Evolutionary conservation across 139 green algal species (phyloP).

Genomic region (Klebsormidium nitens): DNA sequence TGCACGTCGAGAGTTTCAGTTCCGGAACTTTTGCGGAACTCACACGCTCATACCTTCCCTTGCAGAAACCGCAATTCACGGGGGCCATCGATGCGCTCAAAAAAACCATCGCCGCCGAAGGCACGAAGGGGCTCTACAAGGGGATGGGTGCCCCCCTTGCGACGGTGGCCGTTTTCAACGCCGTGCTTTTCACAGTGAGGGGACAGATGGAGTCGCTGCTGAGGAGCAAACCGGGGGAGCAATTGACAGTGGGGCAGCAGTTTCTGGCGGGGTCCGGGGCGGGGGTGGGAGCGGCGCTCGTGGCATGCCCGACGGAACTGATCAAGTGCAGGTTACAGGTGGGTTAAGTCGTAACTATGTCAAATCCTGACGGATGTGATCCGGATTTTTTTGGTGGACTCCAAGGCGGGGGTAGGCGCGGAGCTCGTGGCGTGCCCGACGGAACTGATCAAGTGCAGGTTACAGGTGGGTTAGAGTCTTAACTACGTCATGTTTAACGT

Average conservation of each 20-base stretch:
- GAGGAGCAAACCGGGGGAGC: conserved; percentile 3
- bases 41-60: too few relatives aligned
- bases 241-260: conserved; percentile 52
- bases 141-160: conserved; percentile 68
- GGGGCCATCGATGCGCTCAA: conserved; percentile 37
- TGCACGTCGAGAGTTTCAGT: too few relatives aligned
- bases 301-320: conserved; percentile 75
- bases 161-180: conserved; percentile 75
- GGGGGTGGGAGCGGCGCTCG: conserved; percentile 57
- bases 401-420: conserved; percentile 62
- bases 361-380: too few relatives aligned
- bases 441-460: conserved; percentile 77
- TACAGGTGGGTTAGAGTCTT: too few relatives aligned
- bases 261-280: conserved; percentile 50
- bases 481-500: too few relatives aligned
- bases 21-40: too few relatives aligned
- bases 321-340: conserved; percentile 77
- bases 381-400: too few relatives aligned
- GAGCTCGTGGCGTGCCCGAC: conserved; percentile 68
- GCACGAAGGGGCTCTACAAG: conserved; percentile 57
- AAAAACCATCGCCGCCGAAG: conserved; percentile 57
- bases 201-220: conserved; percentile 64
- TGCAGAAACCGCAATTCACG: conserved; percentile 29
- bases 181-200: conserved; percentile 60
- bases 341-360: too few relatives aligned